Percentiles rank a stretch among this genome's conserved stretches.
Conservation (phyloP, 2,329 filamentous ascomycete genomes). For the Diaporthe velutina region DNA sequence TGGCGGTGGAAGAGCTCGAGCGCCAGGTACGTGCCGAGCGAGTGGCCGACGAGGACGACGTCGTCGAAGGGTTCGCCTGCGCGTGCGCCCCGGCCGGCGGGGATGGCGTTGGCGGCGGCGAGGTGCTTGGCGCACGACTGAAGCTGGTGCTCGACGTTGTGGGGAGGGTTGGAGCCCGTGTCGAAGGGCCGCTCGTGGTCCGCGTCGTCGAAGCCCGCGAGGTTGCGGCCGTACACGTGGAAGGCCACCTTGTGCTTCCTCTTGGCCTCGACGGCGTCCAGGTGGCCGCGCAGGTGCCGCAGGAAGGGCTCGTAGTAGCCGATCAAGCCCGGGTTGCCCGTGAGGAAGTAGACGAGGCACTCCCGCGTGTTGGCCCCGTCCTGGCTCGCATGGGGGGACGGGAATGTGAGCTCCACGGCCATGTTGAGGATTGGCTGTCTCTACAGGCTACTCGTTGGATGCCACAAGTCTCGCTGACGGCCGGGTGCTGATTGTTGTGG, state of each 20-base stretch:
- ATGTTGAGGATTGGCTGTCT: not conserved
- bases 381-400: constrained; percentile 35
- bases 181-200: constrained; percentile 61
- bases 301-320: constrained; percentile 81
- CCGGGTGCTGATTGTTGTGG: not conserved
- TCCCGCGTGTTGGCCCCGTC: constrained; percentile 42
- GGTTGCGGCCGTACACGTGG: constrained; percentile 69
- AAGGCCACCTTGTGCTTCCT: constrained; percentile 52
- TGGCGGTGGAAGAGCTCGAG: constrained; percentile 76
- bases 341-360: constrained; percentile 76
- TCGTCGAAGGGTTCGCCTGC: constrained; percentile 61
- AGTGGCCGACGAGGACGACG: constrained; percentile 79
- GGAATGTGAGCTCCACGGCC: constrained; percentile 31
- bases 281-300: constrained; percentile 64
- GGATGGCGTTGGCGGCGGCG: constrained; percentile 50
- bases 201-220: constrained; percentile 69
- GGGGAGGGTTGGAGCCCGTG: constrained; percentile 55
- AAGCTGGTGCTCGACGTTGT: constrained; percentile 68
- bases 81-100: constrained; percentile 44
- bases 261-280: constrained; percentile 58
- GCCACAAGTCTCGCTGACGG: not conserved
- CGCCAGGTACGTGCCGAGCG: constrained; percentile 79
- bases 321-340: constrained; percentile 82
- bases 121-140: constrained; percentile 53
- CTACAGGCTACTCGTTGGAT: not conserved